Conservation (phyloP, 768 basidiomycete species). For the Suillus variegatus region DNA sequence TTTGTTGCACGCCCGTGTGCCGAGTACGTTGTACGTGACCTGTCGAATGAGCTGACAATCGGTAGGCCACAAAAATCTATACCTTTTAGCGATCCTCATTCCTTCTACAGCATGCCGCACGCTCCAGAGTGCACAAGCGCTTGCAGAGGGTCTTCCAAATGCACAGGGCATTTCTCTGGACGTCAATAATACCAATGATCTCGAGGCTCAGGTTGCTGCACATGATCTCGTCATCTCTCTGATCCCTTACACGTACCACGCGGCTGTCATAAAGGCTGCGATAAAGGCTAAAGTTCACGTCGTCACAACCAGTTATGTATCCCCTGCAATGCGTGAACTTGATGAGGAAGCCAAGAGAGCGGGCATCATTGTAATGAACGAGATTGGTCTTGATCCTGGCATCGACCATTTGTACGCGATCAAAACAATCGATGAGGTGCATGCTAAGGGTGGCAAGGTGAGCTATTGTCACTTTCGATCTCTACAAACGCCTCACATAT, state of each 20-base stretch:
- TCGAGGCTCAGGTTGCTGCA: slow-evolving; percentile 79
- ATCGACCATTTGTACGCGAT: slow-evolving; percentile 93
- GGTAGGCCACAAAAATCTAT: slow-evolving; percentile 47
- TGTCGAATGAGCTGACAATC: slow-evolving; percentile 81
- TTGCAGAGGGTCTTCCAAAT: slow-evolving; percentile 67
- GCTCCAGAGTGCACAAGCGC: slow-evolving; percentile 68
- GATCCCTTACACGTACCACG: slow-evolving; percentile 94
- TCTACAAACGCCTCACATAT: background rate
- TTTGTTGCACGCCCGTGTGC: slow-evolving; percentile 97
- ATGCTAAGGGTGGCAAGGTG: slow-evolving; percentile 93
- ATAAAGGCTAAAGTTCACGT: slow-evolving; percentile 85
- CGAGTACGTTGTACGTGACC: slow-evolving; percentile 85
- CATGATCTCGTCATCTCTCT: slow-evolving; percentile 95
- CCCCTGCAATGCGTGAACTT: slow-evolving; percentile 85
- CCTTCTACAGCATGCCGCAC: slow-evolving; percentile 77
- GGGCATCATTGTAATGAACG: slow-evolving; percentile 94
- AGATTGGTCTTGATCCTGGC: slow-evolving; percentile 96
- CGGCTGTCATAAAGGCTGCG: slow-evolving; percentile 84
- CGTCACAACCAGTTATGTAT: slow-evolving; percentile 95
- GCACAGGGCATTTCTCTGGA: slow-evolving; percentile 81
- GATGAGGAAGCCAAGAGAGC: slow-evolving; percentile 81
- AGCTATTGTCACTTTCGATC: slow-evolving; percentile 10
- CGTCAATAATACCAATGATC: slow-evolving; percentile 65
- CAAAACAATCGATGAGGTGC: slow-evolving; percentile 93
- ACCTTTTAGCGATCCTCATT: background rate